Base-by-base conservation (phyloP, 192 early-diverging fungal genomes). In the Backusella macrospora region DNA sequence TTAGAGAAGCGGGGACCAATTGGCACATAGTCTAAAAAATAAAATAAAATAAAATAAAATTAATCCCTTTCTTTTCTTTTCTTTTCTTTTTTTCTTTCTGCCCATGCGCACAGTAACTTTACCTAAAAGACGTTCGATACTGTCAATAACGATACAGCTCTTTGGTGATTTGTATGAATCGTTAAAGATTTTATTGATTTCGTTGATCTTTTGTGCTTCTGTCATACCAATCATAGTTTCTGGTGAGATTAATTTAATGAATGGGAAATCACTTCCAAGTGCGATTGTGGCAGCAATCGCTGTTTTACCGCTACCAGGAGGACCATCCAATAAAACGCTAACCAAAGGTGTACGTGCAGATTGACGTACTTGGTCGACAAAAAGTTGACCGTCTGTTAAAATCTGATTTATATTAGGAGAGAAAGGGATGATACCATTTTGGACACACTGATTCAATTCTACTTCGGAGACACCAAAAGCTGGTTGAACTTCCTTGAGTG, bases 1-100 rank as follows among this genome's bases (percentile, higher is more conserved):
- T 98, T 99, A 21, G 96, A 97, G 78, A 99, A 98, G 16, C 96
- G 87, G 39, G 96, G 92, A 40, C 98, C 98, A 80, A 99, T 96
- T 4, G 91, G 88, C 0, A 98, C 96, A 89, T 93, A 99, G 63
- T 98, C 97, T 85, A 81, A 40, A 52, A 13, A 26, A 59, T 59
- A 3, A 46, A 49, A 45, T 39, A 12, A 45, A 67, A 15, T 63
- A 43, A 44, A 21, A 6, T 39, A 9, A 0, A 70, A 49, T 21
- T 6, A 16, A 29, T 18, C 12, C 68, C 13, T 43, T 59, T 45
- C 62, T 64, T 14, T 2, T 55, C 8, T 23, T 2, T 9, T 23
- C n/a, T n/a, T n/a, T n/a, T n/a, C n/a, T n/a, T 77, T 6, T 18
- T 21, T n/a, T 79, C 21, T 70, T 16, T 66, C 66, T 44, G 29